Percentiles rank a stretch among this genome's conserved stretches.
phyloP scores from a whole-genome alignment of 352 stramenopile species.

The Albugo laibachii region DNA sequence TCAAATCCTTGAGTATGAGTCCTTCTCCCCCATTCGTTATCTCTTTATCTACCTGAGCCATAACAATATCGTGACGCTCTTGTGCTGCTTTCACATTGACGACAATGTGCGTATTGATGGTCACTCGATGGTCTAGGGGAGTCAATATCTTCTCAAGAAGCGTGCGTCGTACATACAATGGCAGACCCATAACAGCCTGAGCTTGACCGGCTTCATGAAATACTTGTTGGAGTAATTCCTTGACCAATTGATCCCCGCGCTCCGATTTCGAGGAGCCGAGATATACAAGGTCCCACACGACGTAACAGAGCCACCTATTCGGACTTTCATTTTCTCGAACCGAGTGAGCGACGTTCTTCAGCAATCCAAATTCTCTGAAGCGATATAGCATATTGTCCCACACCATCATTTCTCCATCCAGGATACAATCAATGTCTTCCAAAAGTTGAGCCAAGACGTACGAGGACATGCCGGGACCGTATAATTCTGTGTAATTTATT shows the following conservation, averaged over 20 bases:
- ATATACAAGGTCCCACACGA: constrained; percentile 74
- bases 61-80: constrained; percentile 56
- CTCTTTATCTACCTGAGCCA: constrained; percentile 58
- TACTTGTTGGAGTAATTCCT: constrained; percentile 12
- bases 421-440: constrained; percentile 37
- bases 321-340: constrained; percentile 20
- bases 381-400: constrained; percentile 69
- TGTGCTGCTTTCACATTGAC: constrained; percentile 54
- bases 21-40: constrained; percentile 58
- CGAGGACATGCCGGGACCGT: constrained; percentile 31
- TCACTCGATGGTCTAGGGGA: constrained; percentile 46
- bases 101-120: constrained; percentile 62
- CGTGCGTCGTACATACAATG: constrained; percentile 30
- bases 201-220: constrained; percentile 33
- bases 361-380: constrained; percentile 51
- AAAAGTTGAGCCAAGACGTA: constrained; percentile 42
- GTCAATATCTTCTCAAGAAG: constrained; percentile 44
- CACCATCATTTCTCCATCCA: constrained; percentile 80
- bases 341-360: constrained; percentile 63
- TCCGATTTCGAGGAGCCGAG: constrained; percentile 9
- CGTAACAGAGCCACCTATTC: constrained; percentile 62
- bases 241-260: constrained; percentile 27
- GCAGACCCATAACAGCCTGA: constrained; percentile 52
- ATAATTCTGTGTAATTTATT: constrained; percentile 63
- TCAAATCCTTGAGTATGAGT: constrained; percentile 70